These are phyloP conservation scores for Phytophthora hybrid DNA, from an alignment of 352 stramenopile genomes.

Conservation along the genomic window DNA sequence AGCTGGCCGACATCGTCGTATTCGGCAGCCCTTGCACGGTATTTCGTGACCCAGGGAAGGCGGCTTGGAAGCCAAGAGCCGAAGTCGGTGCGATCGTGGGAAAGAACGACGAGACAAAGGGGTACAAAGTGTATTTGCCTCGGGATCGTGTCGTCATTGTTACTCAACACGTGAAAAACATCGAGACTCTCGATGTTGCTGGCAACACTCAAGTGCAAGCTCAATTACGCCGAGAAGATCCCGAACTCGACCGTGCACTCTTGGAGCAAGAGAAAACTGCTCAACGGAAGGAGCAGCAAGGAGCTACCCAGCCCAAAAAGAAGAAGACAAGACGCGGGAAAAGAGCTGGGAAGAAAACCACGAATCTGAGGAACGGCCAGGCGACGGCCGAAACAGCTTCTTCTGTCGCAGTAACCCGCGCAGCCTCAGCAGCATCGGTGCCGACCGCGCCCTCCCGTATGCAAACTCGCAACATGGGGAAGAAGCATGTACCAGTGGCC, in stretches of 20 bases:
- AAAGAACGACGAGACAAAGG: background rate
- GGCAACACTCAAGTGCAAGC: background rate
- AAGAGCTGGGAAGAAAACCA: background rate
- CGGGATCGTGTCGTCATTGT: background rate
- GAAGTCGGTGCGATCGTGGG: background rate
- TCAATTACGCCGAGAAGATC: background rate
- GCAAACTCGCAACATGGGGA: background rate
- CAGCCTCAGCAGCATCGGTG: no score
- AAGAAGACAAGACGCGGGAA: background rate
- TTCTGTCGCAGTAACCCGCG: no score
- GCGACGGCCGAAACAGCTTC: no score
- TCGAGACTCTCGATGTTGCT: background rate
- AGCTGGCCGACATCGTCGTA: background rate
- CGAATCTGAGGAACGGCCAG: no score
- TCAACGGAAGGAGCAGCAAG: background rate
- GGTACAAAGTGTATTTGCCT: background rate
- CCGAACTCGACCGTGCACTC: background rate
- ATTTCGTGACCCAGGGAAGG: background rate
- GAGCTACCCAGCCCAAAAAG: background rate
- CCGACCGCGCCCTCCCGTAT: background rate
- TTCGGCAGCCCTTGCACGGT: background rate
- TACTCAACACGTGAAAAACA: background rate
- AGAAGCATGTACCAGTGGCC: background rate
- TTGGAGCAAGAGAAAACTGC: background rate
- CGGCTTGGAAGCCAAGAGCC: background rate